Base-by-base conservation (phyloP, 2,329 filamentous ascomycete species). In the Cadophora gregata region DNA sequence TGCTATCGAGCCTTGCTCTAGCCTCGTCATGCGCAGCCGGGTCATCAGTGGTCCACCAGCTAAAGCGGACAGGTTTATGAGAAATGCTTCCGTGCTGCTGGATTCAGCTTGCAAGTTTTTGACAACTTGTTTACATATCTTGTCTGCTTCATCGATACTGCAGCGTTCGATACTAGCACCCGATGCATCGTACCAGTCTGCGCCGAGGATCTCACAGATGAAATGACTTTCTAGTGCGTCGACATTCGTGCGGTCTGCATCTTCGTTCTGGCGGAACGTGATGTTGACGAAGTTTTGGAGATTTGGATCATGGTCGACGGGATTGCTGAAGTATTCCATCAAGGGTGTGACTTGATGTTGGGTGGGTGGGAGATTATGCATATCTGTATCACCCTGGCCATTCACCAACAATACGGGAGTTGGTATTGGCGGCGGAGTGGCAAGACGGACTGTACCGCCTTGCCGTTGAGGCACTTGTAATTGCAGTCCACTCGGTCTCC, bases 401-500 rank as follows among this genome's bases (percentile, higher is more conserved):
- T 86, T 87, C 25, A 87, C 80, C 8, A 86, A 79, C 10, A 83
- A 81, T 0, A 74, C 64, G 7, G 71, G 69, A 45, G 69, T 67
- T 25, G 65, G 66, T 1, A 80, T 78, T 9, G 82, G 82, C 1
- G 80, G 79, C 8, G 83, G 83, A 9, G 88, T 91, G 27, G 88
- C 88, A 16, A 91, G 80, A 65, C 87, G 82, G 0, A 91, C 86
- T 2, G 85, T 82, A 0, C 87, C 87, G 0, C 87, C 82, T 21
- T 83, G 80, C 66, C 88, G 83, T 70, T 88, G 83, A 8, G 88
- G 88, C 0, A 90, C 88, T 72, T 90, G 88, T 0, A 90, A 79
- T 24, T 86, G 87, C 7, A 90, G 78, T 24, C 86, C 79, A 62
- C 82, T 82, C 24, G 85, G 83, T 59, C 83, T 79, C 0, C 67